These are phyloP conservation scores for Globisporangium emineosum DNA, from an alignment of 352 stramenopile genomes.

Conservation along the genomic window DNA sequence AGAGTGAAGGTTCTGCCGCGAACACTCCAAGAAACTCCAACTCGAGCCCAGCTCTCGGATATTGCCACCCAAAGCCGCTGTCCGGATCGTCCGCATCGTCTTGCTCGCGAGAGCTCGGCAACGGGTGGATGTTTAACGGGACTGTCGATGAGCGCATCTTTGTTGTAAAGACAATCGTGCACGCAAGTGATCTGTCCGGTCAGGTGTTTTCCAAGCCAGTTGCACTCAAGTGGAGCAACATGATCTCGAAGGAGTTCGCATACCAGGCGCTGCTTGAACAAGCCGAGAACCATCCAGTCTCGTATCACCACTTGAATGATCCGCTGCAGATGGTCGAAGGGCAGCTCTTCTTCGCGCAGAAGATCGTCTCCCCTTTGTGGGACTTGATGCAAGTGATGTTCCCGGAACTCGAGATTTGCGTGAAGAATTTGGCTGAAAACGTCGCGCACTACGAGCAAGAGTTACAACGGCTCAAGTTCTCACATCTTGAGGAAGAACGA, in stretches of 20 bases:
- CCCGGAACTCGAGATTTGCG: conserved; percentile 58
- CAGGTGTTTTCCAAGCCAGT: conserved; percentile 87
- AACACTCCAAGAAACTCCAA: conserved; percentile 29
- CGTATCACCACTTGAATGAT: conserved; percentile 78
- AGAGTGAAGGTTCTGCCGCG: conserved; percentile 30
- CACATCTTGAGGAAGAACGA: conserved; percentile 21
- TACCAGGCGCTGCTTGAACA: conserved; percentile 84
- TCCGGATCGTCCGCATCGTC: conserved; percentile 15
- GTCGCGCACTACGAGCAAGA: conserved; percentile 83
- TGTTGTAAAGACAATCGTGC: conserved; percentile 82
- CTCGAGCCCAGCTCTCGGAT: conserved; percentile 3
- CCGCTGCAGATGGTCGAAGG: conserved; percentile 84
- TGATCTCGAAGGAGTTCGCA: conserved; percentile 89
- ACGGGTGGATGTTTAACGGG: conserved; percentile 60
- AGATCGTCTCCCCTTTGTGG: conserved; percentile 80
- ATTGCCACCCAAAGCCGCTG: conserved; percentile 12
- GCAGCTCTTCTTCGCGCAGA: conserved; percentile 84
- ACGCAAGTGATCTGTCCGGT: conserved; percentile 83
- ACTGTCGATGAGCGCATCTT: conserved; percentile 80
- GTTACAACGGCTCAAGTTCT: conserved; percentile 58
- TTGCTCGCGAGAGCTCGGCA: conserved; percentile 29
- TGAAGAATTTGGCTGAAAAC: conserved; percentile 67
- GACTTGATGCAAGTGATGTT: conserved; percentile 76
- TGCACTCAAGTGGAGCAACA: conserved; percentile 88
- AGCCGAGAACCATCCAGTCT: conserved; percentile 73